phyloP scores from a whole-genome alignment of 2,329 filamentous ascomycete species.

The Pyricularia grisea region DNA sequence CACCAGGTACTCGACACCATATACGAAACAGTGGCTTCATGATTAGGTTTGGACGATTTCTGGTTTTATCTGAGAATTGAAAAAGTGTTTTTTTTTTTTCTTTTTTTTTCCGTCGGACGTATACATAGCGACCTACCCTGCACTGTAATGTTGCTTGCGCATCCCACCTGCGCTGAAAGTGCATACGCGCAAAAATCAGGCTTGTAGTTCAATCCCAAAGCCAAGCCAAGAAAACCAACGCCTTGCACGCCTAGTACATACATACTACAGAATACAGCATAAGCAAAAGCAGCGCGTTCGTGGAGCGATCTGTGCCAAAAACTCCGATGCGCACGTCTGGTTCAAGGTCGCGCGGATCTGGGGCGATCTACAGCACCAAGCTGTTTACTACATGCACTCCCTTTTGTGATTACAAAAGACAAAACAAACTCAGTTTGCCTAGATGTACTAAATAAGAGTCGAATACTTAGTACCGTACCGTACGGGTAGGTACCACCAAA shows the following conservation, averaged over 20 bases:
- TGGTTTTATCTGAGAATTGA: background rate
- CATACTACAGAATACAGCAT: background rate
- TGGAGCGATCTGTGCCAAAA: background rate
- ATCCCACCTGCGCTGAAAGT: background rate
- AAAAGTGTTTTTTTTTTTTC: background rate
- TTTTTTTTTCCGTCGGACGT: too few relatives aligned
- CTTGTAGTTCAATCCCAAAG: too few relatives aligned
- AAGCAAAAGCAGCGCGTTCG: background rate
- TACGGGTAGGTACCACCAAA: too few relatives aligned
- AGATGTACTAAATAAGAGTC: background rate
- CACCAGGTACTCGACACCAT: background rate
- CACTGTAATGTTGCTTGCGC: background rate
- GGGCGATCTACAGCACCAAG: background rate
- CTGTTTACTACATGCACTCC: background rate
- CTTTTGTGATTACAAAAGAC: background rate
- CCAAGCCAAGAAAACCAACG: background rate
- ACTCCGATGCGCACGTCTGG: background rate
- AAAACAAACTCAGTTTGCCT: background rate
- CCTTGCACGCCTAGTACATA: background rate
- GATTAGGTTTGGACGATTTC: background rate
- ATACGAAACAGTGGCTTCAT: constrained; percentile 1
- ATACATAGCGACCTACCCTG: background rate
- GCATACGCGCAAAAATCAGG: too few relatives aligned
- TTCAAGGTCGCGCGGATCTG: background rate
- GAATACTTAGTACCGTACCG: too few relatives aligned